phyloP scores from a whole-genome alignment of 1,284 basidiomycete species.

The Psilocybe mexicana region DNA sequence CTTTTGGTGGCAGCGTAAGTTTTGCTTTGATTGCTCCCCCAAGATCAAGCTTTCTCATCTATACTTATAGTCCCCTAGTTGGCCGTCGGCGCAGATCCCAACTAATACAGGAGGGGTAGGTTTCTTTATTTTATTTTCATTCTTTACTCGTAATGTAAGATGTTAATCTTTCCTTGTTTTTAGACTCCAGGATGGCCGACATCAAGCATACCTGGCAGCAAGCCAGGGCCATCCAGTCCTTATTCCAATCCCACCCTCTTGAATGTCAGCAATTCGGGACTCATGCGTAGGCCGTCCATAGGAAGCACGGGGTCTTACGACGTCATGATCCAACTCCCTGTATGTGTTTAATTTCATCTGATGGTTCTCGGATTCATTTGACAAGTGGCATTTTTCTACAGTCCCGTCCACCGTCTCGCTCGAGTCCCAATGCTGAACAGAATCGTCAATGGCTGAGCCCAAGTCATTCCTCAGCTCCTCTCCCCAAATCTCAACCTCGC shows the following conservation, averaged over 20 bases:
- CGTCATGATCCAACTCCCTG: constrained; percentile 25
- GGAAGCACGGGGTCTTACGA: constrained; percentile 22
- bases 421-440: constrained; percentile 3
- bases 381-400: constrained; percentile 1
- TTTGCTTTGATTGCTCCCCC: not conserved
- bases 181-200: constrained; percentile 1
- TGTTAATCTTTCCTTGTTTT: not conserved
- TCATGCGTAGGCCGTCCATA: constrained; percentile 2
- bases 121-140: not conserved
- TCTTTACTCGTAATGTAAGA: not conserved
- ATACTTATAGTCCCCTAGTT: not conserved
- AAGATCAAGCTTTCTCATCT: not conserved
- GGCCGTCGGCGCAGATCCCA: not conserved
- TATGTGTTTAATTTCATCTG: constrained; percentile 15
- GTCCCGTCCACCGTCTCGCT: constrained; percentile 20
- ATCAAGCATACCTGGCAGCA: not conserved
- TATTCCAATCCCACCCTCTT: constrained; percentile 7
- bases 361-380: not conserved
- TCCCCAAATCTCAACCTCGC: not conserved
- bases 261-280: constrained; percentile 1
- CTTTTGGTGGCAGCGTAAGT: not conserved
- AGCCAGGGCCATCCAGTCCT: not conserved
- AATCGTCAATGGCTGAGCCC: constrained; percentile 17
- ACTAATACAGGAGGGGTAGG: constrained; percentile 6
- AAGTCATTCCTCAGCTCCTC: constrained; percentile 6